Evolutionary conservation across 2,329 filamentous ascomycete genomes (phyloP).

Genomic region (Orbilia brochopaga): DNA sequence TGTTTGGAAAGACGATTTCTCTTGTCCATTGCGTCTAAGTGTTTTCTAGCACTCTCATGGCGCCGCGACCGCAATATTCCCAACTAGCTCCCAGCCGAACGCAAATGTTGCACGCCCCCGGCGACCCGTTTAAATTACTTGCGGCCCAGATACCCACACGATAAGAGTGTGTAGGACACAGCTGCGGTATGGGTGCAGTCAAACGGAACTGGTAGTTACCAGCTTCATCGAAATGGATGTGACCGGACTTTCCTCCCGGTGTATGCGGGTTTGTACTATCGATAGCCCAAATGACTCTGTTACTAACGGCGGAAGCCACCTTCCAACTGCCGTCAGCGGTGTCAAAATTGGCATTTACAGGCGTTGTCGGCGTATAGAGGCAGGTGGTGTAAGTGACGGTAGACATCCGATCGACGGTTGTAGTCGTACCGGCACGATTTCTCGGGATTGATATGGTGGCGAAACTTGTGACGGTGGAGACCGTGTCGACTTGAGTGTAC

Average conservation of each 20-base stretch:
- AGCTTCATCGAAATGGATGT: not conserved
- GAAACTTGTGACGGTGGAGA: not conserved
- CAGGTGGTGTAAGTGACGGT: not conserved
- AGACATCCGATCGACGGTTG: not conserved
- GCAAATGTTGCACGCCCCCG: not conserved
- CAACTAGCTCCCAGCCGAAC: not conserved
- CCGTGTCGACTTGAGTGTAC: not conserved
- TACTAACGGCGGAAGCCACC: not conserved
- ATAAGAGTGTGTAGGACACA: not conserved
- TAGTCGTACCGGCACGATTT: not conserved
- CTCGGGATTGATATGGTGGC: not conserved
- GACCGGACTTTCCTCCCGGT: not conserved
- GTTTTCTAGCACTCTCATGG: not conserved
- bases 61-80: not conserved
- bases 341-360: conserved; percentile 2
- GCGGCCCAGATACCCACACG: not conserved
- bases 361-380: not conserved
- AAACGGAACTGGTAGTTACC: not conserved
- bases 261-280: not conserved
- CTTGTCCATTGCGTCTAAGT: not conserved
- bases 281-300: not conserved
- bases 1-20: not conserved
- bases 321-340: not conserved
- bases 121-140: not conserved
- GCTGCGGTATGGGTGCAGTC: not conserved